A percentile compares a stretch with the other conserved stretches of the same genome.
Conservation (phyloP, 192 early-diverging fungal genomes). For the Phlyctochytrium bullatum region DNA sequence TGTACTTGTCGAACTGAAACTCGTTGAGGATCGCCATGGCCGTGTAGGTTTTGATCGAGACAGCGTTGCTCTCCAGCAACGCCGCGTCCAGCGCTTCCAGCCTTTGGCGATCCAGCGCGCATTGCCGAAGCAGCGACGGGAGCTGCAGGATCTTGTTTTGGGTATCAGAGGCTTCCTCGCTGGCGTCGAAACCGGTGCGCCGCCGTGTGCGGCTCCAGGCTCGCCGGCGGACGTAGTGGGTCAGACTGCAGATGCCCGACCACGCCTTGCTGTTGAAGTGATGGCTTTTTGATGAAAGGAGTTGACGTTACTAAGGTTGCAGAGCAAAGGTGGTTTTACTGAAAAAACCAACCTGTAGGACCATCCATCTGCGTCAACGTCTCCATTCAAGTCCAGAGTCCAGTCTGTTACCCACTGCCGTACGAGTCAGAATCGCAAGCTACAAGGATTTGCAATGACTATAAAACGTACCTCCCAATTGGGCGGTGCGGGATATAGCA, state of each 20-base stretch:
- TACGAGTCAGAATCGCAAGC: not conserved
- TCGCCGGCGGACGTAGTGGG: conserved; percentile 2
- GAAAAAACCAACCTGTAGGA: not conserved
- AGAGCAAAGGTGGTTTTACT: not conserved
- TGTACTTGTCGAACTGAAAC: conserved; percentile 4
- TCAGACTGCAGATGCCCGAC: not conserved
- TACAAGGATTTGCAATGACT: not conserved
- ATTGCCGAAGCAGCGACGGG: not conserved
- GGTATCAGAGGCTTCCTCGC: not conserved
- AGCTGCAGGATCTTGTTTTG: not conserved
- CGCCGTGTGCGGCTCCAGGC: conserved; percentile 3
- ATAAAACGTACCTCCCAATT: conserved; percentile 4
- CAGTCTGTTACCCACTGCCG: conserved; percentile 5
- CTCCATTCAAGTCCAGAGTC: not conserved
- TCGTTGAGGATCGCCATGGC: not conserved
- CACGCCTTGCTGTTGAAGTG: conserved; percentile 2
- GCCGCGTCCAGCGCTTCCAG: not conserved
- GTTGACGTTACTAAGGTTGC: not conserved
- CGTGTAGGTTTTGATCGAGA: not conserved
- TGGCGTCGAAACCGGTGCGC: conserved; percentile 1
- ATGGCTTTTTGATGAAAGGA: not conserved
- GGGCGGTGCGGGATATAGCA: conserved; percentile 7
- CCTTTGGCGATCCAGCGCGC: conserved; percentile 1
- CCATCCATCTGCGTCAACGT: conserved; percentile 4
- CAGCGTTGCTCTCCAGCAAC: not conserved